Evolutionary conservation across 257 asterid genomes (phyloP).

Genomic region (Asclepias syriaca): DNA sequence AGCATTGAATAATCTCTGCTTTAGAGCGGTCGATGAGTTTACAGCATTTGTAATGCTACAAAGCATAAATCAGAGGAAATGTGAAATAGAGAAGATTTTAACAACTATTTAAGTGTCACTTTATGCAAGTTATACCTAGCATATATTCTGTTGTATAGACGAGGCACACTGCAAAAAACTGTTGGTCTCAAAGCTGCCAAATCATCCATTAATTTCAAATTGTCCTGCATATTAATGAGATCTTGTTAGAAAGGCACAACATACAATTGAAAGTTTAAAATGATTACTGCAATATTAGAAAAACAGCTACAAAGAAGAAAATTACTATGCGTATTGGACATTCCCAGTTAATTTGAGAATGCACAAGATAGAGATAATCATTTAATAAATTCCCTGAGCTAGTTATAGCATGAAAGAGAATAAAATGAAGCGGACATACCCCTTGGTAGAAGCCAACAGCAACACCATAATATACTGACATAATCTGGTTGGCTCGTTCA

Average conservation of each 20-base stretch:
- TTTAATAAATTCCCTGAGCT: background rate
- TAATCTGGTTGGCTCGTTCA: constrained; percentile 85
- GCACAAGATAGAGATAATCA: background rate
- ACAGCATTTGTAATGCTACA: constrained; percentile 80
- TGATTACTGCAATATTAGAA: background rate
- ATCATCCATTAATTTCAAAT: constrained; percentile 88
- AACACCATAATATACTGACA: constrained; percentile 47
- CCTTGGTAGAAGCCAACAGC: constrained; percentile 95
- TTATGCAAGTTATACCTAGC: constrained; percentile 58
- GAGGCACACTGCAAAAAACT: constrained; percentile 92
- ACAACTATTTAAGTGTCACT: constrained; percentile 15
- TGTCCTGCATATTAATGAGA: constrained; percentile 60
- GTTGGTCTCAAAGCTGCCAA: constrained; percentile 87
- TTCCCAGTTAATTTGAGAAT: background rate
- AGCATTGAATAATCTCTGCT: constrained; percentile 77
- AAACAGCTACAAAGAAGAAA: background rate
- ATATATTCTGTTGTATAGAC: constrained; percentile 93
- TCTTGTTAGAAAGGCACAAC: background rate
- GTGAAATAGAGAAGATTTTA: constrained; percentile 17
- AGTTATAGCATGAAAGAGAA: background rate
- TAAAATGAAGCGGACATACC: constrained; percentile 34
- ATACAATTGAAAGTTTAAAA: background rate
- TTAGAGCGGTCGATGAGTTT: constrained; percentile 69
- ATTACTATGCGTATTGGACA: background rate
- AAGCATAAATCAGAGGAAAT: constrained; percentile 14